Evolutionary conservation across 257 asterid genomes (phyloP), one percentile per base, ranked within the genome.

Genomic region (Solanum etuberosum): DNA sequence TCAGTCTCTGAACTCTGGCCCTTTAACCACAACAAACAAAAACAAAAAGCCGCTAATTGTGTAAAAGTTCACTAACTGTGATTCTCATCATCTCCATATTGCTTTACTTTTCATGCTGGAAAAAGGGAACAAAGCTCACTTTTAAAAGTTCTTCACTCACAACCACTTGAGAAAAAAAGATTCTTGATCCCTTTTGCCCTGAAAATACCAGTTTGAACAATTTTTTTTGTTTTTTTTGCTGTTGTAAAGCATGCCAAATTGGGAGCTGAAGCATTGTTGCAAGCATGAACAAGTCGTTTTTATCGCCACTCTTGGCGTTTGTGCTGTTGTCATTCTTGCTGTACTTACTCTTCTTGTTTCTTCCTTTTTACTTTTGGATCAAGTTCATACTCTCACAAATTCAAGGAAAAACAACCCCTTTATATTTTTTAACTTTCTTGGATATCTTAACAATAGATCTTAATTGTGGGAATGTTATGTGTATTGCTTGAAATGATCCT

Each of bases 181-280:
- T 9, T 43, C 67, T 80, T 46, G 85, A 81, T 81, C 68, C 43
- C 68, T 81, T 57, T 48, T 9, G 14, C 16, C 25, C 25, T 78
- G 84, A 25, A 43, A 78, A 43, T 31, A 81, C 31, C 12, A 48
- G 43, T 48, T 48, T 48, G 43, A 29, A 78, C 38, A 43, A 4
- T 12, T 2, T 5, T 11, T 6, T 2, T 9, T n/a, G n/a, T 37
- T 38, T 12, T 13, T 25, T 54, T 3, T 20, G 25, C 85, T 29
- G 3, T 80, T 27, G 14, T 31, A 80, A 86, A 48, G 37, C 46
- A 91, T 91, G 93, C 85, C 91, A 32, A 91, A 91, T 86, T 91
- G 93, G 93, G 91, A 88, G 90, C 87, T 91, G 84, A 88, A 87
- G 87, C 89, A 91, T 86, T 91, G 93, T 85, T 91, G 93, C 91